phyloP scores from a whole-genome alignment of 345 rosid species.

The Lagerstroemia speciosa region DNA sequence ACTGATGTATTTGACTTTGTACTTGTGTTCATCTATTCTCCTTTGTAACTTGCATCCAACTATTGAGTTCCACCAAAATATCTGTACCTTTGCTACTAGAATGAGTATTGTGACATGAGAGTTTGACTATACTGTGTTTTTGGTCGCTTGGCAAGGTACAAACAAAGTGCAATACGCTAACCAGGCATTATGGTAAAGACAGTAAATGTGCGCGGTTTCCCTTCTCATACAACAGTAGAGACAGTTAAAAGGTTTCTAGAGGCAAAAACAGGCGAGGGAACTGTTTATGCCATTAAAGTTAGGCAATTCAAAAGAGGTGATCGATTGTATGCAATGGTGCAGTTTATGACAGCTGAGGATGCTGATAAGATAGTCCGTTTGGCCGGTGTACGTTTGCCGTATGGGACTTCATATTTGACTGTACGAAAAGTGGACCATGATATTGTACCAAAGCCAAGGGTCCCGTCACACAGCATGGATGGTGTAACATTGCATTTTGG shows the following conservation, averaged over 20 bases:
- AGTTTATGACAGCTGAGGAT: conserved; percentile 28
- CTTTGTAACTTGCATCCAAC: neutral
- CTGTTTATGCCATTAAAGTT: conserved; percentile 39
- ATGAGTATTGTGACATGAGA: neutral
- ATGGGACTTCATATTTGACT: conserved; percentile 32
- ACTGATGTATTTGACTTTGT: neutral
- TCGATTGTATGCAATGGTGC: conserved; percentile 49
- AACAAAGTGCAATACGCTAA: too few relatives aligned
- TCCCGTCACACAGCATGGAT: conserved; percentile 25
- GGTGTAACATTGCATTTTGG: conserved; percentile 45
- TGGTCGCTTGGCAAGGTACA: neutral
- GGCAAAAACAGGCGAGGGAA: conserved; percentile 26
- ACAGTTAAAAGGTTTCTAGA: conserved; percentile 37
- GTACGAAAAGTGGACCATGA: conserved; percentile 34
- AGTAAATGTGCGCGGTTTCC: conserved; percentile 44
- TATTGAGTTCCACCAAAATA: neutral
- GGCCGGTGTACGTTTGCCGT: conserved; percentile 17
- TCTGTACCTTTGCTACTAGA: neutral
- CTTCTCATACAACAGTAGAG: conserved; percentile 20
- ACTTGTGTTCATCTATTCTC: neutral
- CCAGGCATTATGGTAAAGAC: conserved; percentile 51
- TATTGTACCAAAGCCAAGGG: conserved; percentile 56
- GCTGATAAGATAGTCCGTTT: conserved; percentile 26
- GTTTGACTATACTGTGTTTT: neutral
- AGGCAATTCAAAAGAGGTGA: conserved; percentile 23